Percentiles rank a stretch among this genome's conserved stretches.
Evolutionary conservation across 805 yeast species (phyloP).

Genomic region (Wickerhamomyces alni): DNA sequence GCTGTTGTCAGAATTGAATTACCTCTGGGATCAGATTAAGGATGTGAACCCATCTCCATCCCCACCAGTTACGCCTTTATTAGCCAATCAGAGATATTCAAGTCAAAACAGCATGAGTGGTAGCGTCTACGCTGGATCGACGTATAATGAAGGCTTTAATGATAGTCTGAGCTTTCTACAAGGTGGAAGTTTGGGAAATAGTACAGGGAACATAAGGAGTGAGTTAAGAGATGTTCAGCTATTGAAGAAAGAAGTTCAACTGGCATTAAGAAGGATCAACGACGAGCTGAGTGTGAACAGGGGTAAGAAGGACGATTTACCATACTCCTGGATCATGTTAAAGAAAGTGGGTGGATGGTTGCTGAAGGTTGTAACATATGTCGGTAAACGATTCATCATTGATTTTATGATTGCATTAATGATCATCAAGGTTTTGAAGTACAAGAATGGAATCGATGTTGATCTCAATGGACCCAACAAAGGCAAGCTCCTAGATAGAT

Average conservation of each 20-base stretch:
- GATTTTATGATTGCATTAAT: constrained; percentile 15
- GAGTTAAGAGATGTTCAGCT: constrained; percentile 16
- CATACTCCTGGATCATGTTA: not conserved
- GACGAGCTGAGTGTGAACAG: constrained; percentile 17
- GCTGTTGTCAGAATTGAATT: constrained; percentile 60
- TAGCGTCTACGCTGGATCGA: constrained; percentile 1
- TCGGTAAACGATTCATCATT: constrained; percentile 12
- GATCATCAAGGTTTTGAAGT: constrained; percentile 16
- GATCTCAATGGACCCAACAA: constrained; percentile 3
- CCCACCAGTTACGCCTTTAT: constrained; percentile 8
- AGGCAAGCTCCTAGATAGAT: constrained; percentile 6
- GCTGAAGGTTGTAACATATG: constrained; percentile 5
- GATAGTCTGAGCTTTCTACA: not conserved
- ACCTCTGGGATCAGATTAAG: constrained; percentile 67
- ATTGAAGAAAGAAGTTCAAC: constrained; percentile 21
- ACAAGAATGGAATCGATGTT: constrained; percentile 16
- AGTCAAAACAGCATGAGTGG: constrained; percentile 2
- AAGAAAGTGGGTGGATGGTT: constrained; percentile 4
- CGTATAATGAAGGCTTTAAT: constrained; percentile 1
- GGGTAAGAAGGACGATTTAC: constrained; percentile 4
- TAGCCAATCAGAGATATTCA: not conserved
- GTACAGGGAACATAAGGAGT: constrained; percentile 6
- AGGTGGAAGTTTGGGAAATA: not conserved
- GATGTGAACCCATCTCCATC: constrained; percentile 28
- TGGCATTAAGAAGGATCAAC: constrained; percentile 19